phyloP scores from a whole-genome alignment of 2,329 filamentous ascomycete species.

The Diaporthe citriasiana region DNA sequence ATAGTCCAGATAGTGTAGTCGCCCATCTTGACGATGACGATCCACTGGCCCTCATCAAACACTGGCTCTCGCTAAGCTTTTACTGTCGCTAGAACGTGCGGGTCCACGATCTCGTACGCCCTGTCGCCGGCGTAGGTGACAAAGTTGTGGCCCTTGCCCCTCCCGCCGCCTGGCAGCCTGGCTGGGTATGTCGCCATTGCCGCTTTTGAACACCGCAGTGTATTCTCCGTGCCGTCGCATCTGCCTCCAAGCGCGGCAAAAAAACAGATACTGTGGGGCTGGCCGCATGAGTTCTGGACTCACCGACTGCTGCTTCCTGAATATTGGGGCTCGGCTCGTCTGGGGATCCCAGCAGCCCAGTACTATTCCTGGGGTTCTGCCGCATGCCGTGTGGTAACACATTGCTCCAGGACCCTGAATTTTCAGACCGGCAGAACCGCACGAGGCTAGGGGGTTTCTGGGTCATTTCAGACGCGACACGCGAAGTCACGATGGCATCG shows the following conservation, averaged over 20 bases:
- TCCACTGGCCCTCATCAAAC: background rate
- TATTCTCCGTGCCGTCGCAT: slow-evolving; percentile 14
- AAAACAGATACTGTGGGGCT: slow-evolving; percentile 18
- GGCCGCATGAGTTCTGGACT: slow-evolving; percentile 22
- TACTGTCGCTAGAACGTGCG: background rate
- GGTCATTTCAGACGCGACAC: background rate
- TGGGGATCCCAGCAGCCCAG: slow-evolving; percentile 26
- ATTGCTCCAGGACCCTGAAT: slow-evolving; percentile 23
- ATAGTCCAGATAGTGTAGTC: background rate
- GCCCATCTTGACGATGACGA: background rate
- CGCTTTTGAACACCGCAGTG: slow-evolving; percentile 16
- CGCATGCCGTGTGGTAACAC: slow-evolving; percentile 22
- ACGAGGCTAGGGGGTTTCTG: background rate
- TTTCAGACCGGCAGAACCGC: slow-evolving; percentile 9
- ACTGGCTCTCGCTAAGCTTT: background rate
- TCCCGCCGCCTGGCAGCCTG: no score
- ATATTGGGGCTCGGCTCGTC: slow-evolving; percentile 7
- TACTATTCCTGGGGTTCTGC: slow-evolving; percentile 27
- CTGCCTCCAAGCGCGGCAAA: slow-evolving; percentile 26
- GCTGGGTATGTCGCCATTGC: slow-evolving; percentile 1
- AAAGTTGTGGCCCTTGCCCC: slow-evolving; percentile 2
- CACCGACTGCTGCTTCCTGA: slow-evolving; percentile 29
- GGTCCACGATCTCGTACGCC: slow-evolving; percentile 6
- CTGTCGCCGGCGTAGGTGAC: background rate
- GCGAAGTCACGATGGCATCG: slow-evolving; percentile 15